These are phyloP conservation scores for Vitis rupestris DNA, from an alignment of 164 flowering plant genomes.

Conservation along the genomic window DNA sequence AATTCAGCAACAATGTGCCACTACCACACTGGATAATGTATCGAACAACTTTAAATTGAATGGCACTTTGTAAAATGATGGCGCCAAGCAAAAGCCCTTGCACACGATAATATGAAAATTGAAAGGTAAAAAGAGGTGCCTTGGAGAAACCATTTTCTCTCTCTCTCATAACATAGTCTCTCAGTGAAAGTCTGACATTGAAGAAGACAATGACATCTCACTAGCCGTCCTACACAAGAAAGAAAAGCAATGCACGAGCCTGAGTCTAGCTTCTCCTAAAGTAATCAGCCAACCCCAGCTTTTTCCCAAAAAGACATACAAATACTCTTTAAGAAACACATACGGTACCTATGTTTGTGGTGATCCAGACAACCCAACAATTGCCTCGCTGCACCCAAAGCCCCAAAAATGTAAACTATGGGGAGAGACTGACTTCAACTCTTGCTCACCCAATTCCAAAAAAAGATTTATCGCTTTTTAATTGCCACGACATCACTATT, in stretches of 20 bases:
- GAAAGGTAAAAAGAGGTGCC: not conserved
- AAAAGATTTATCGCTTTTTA: no score
- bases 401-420: not conserved
- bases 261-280: constrained; percentile 4
- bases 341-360: not conserved
- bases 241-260: not conserved
- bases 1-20: not conserved
- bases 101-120: constrained; percentile 2
- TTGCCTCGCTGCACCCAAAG: not conserved
- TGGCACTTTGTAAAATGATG: constrained; percentile 2
- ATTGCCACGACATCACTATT: no score
- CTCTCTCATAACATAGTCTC: no score
- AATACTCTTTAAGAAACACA: constrained; percentile 7
- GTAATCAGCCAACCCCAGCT: constrained; percentile 14
- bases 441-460: no score
- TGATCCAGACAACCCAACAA: constrained; percentile 6
- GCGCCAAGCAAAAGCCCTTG: constrained; percentile 11
- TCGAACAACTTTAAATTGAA: not conserved
- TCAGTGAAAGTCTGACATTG: constrained; percentile 8
- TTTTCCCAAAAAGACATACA: constrained; percentile 8
- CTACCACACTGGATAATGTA: not conserved
- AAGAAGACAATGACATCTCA: constrained; percentile 35
- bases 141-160: not conserved
- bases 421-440: no score
- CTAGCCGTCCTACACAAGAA: constrained; percentile 16